A percentile compares a stretch with the other conserved stretches of the same genome.
These are phyloP conservation scores for Moesziomyces globuligerus DNA, from an alignment of 1,284 basidiomycete genomes.

Conservation along the genomic window DNA sequence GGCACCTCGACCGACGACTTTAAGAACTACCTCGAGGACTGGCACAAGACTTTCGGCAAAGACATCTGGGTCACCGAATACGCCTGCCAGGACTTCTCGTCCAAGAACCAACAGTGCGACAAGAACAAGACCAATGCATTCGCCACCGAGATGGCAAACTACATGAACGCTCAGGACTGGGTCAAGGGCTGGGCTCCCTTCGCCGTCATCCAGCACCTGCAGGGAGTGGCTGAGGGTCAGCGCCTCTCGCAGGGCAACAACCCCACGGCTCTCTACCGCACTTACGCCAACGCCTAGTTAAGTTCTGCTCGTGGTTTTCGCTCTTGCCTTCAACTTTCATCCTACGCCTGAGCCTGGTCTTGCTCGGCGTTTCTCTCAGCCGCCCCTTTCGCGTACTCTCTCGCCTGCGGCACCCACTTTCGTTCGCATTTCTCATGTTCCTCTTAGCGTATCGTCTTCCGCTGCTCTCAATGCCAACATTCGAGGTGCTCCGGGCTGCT, in stretches of 20 bases:
- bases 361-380: conserved; percentile 1
- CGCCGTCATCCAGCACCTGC: conserved; percentile 56
- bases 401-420: too few species aligned
- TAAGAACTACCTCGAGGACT: conserved; percentile 51
- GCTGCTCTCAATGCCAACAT: too few species aligned
- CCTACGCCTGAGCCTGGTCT: conserved; percentile 11
- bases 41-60: conserved; percentile 48
- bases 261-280: conserved; percentile 46
- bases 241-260: conserved; percentile 37
- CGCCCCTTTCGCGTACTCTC: background rate
- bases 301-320: background rate
- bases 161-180: conserved; percentile 57
- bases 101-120: conserved; percentile 67
- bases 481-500: too few species aligned
- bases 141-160: conserved; percentile 67
- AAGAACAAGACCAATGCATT: conserved; percentile 68
- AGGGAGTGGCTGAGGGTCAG: conserved; percentile 52
- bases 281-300: conserved; percentile 28
- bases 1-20: conserved; percentile 49
- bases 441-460: conserved; percentile 1
- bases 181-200: conserved; percentile 57
- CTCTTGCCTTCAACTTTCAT: background rate
- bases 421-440: background rate
- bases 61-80: conserved; percentile 61
- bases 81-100: conserved; percentile 64